Percentiles rank a stretch among this genome's conserved stretches.
Evolutionary conservation across 139 green algal genomes (phyloP).

Genomic region (Mesotaenium endlicherianum): DNA sequence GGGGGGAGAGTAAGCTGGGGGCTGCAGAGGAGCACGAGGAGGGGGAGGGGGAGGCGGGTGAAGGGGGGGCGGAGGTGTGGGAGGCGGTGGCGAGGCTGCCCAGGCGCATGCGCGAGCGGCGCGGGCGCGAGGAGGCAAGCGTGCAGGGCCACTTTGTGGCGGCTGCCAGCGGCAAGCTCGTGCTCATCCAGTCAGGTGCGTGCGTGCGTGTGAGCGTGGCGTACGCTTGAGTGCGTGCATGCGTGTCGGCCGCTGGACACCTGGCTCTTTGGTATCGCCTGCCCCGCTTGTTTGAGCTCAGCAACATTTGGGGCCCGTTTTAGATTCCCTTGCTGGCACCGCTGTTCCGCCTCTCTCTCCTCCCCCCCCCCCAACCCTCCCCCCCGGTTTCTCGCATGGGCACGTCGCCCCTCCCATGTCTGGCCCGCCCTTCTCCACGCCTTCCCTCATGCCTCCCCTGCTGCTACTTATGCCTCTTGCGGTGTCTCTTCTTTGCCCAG

Average conservation of each 20-base stretch:
- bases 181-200: slow-evolving; percentile 9
- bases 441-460: background rate
- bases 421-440: background rate
- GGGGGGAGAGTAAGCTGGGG: no score
- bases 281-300: no score
- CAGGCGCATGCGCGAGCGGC: background rate
- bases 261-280: no score
- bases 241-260: no score
- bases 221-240: no score
- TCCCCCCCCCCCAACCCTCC: background rate
- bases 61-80: background rate
- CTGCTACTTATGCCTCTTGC: background rate
- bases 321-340: no score
- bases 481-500: background rate
- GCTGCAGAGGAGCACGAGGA: no score
- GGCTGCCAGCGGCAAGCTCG: background rate
- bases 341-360: background rate
- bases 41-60: no score
- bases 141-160: background rate
- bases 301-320: no score
- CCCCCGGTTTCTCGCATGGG: background rate
- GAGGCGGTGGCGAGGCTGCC: background rate
- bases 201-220: no score
- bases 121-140: background rate
- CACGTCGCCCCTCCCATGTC: no score